Evolutionary conservation across 306 rosid genomes (phyloP).

Genomic region (Quercus glauca): DNA sequence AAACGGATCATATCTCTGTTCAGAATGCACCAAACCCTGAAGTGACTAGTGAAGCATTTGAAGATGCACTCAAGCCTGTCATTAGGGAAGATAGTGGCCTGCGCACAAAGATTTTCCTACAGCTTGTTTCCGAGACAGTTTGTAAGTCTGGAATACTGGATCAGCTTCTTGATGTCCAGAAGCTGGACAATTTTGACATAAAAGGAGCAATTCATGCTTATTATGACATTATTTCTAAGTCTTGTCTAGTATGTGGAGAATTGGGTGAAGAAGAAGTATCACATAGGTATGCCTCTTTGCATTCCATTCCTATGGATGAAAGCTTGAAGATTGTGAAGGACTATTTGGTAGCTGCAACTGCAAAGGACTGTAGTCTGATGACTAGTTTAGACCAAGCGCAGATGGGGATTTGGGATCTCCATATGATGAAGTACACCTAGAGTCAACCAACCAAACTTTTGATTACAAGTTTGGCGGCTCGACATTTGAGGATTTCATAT

Average conservation of each 20-base stretch:
- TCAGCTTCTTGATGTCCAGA: slow-evolving; percentile 76
- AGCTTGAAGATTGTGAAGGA: slow-evolving; percentile 73
- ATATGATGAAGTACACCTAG: slow-evolving; percentile 41
- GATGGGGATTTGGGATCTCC: slow-evolving; percentile 43
- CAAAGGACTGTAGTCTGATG: slow-evolving; percentile 94
- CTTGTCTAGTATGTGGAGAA: slow-evolving; percentile 64
- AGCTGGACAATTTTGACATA: slow-evolving; percentile 78
- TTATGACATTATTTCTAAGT: slow-evolving; percentile 65
- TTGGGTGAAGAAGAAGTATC: slow-evolving; percentile 43
- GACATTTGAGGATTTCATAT: background rate
- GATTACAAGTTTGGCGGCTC: slow-evolving; percentile 68
- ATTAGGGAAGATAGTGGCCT: slow-evolving; percentile 54
- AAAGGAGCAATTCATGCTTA: slow-evolving; percentile 94
- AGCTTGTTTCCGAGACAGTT: slow-evolving; percentile 69
- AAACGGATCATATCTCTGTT: slow-evolving; percentile 72
- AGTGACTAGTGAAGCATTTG: slow-evolving; percentile 68
- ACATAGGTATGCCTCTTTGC: slow-evolving; percentile 54
- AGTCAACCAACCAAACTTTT: slow-evolving; percentile 65
- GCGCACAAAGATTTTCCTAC: slow-evolving; percentile 54
- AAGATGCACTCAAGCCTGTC: slow-evolving; percentile 69
- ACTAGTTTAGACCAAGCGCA: slow-evolving; percentile 62
- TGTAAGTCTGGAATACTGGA: slow-evolving; percentile 61
- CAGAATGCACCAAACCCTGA: slow-evolving; percentile 93
- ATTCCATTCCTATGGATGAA: slow-evolving; percentile 73
- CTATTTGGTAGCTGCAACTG: slow-evolving; percentile 79